Evolutionary conservation across 2,329 filamentous ascomycete genomes (phyloP).

Genomic region (Aspergillus pseudoviridinutans): DNA sequence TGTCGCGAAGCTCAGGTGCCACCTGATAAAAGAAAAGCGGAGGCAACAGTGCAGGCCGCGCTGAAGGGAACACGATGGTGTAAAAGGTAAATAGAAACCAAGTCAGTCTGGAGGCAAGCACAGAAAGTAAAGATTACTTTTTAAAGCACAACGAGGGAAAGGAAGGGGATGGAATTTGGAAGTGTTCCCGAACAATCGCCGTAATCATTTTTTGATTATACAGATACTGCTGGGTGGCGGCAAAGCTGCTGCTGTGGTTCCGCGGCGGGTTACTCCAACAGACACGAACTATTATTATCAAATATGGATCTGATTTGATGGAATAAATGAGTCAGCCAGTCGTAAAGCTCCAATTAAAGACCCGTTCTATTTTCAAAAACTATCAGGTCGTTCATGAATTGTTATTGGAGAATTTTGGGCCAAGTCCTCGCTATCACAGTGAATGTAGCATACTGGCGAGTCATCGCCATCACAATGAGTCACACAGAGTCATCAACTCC

Average conservation of each 20-base stretch:
- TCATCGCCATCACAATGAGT: background rate
- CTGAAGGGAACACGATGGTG: background rate
- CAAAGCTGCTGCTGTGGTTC: background rate
- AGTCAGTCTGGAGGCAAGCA: background rate
- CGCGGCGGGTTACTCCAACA: background rate
- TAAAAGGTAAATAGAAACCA: background rate
- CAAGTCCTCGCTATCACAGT: background rate
- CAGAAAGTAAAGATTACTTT: background rate
- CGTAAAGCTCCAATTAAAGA: background rate
- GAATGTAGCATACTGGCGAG: background rate
- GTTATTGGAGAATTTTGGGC: background rate
- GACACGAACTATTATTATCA: background rate
- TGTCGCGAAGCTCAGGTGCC: background rate
- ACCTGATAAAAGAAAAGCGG: background rate
- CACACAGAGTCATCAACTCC: background rate
- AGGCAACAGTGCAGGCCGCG: background rate
- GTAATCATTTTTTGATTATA: background rate
- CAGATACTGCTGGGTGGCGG: background rate
- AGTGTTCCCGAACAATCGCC: background rate
- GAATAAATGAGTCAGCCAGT: background rate
- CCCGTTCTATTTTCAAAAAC: background rate
- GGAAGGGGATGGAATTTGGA: background rate
- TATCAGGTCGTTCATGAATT: background rate
- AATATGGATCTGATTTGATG: background rate
- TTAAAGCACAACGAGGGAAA: background rate